Conservation (phyloP, 306 rosid genomes). For the Vachellia collinsii region DNA sequence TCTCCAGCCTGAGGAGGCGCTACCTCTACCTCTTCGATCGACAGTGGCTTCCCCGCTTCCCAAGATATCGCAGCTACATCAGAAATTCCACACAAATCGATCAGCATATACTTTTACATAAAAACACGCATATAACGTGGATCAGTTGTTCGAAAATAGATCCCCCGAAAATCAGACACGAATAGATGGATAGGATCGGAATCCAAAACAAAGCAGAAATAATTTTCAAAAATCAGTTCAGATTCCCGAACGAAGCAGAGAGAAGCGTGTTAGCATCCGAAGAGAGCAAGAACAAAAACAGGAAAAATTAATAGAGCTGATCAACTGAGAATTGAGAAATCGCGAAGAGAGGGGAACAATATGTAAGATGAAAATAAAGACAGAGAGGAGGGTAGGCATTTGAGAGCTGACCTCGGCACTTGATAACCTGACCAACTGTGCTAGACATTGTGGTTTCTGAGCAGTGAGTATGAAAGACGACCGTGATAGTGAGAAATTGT, state of each 20-base stretch:
- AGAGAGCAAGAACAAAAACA: too few relatives aligned
- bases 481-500: too few relatives aligned
- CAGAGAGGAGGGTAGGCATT: neutral
- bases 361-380: neutral
- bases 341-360: too few relatives aligned
- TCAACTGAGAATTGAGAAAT: too few relatives aligned
- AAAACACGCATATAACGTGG: neutral
- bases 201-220: neutral
- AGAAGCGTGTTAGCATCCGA: too few relatives aligned
- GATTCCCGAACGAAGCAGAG: too few relatives aligned
- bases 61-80: slow-evolving; percentile 33
- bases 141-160: neutral
- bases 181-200: neutral
- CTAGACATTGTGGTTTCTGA: neutral
- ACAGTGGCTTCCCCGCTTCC: slow-evolving; percentile 33
- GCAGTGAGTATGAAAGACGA: too few relatives aligned
- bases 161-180: neutral
- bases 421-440: neutral
- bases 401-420: neutral
- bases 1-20: slow-evolving; percentile 31
- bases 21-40: slow-evolving; percentile 31
- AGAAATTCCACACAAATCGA: too few relatives aligned
- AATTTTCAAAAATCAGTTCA: neutral
- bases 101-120: too few relatives aligned
- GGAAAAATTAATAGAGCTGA: too few relatives aligned